Evolutionary conservation across 2,329 filamentous ascomycete species (phyloP), one percentile per base, ranked within the genome.

Genomic region (Alternaria sp.): DNA sequence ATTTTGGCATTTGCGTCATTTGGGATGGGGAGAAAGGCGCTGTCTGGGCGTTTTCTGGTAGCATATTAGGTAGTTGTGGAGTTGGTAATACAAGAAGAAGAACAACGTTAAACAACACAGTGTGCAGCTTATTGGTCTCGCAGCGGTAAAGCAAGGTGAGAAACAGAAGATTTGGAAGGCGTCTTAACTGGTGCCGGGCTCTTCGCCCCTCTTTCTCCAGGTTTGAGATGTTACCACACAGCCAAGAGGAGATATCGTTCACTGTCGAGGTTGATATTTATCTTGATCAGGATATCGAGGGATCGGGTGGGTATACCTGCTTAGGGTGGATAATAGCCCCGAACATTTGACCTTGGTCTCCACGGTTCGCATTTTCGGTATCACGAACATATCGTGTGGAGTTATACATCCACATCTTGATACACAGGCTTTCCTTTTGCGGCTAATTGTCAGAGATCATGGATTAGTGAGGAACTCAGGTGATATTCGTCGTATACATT

Each of bases 21-120:
- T 47, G 9, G 26, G 16, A 38, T 47, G 32, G 7, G 14, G 39
- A 7, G 16, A 57, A 38, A 9, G 54, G 54, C 54, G 54, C 47
- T 52, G 47, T 28, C 11, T n/a, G 12, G 54, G 54, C 54, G 54
- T 57, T 57, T 57, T 20, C 11, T 42, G 18, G 38, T 42, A 24
- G 39, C 39, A 42, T 42, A 42, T 24, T 6, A 12, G 39, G 20
- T 42, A 42, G 20, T 42, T 42, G 39, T 6, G 39, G 39, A 42
- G 39, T 42, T 16, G 9, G 9, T 41, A 41, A 22, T 41, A 41
- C 36, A 39, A 39, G 34, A 38, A 38, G 14, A 14, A 38, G 14
- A 14, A 38, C 4, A 38, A 38, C 5, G 34, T 18, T 3, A n/a
- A 38, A 38, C 16, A 38, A 38, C 34, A 8, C 34, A 18, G 34